Conservation (phyloP, 768 basidiomycete species). For the Amanita subjunquillea region DNA sequence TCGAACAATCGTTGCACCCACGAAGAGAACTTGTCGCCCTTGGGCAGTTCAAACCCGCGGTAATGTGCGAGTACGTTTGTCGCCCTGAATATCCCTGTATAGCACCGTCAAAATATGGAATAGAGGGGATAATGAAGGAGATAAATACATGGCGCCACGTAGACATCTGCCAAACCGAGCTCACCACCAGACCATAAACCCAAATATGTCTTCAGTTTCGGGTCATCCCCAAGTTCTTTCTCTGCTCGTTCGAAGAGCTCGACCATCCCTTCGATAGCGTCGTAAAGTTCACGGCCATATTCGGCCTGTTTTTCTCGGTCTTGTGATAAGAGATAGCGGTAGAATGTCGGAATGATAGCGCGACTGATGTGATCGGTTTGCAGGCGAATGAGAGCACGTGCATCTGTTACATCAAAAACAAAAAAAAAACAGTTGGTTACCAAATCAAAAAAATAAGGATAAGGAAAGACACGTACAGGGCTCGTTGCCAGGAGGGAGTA, state of each 20-base stretch:
- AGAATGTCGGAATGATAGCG: constrained; percentile 58
- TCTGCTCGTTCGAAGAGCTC: constrained; percentile 48
- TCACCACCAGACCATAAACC: constrained; percentile 56
- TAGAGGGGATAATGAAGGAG: background rate
- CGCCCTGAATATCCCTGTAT: constrained; percentile 57
- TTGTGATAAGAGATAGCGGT: constrained; percentile 66
- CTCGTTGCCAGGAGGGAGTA: constrained; percentile 46
- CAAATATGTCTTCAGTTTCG: constrained; percentile 21
- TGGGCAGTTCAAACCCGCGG: constrained; percentile 50
- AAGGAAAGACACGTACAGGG: constrained; percentile 39
- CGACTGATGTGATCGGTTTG: constrained; percentile 63
- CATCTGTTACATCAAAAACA: constrained; percentile 30
- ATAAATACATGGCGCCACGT: constrained; percentile 35
- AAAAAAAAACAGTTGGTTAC: too few relatives aligned
- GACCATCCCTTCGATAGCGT: constrained; percentile 39
- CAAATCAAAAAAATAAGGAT: background rate
- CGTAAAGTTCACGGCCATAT: constrained; percentile 45
- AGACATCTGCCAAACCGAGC: constrained; percentile 54
- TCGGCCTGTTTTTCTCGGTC: constrained; percentile 39
- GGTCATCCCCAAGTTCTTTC: constrained; percentile 15
- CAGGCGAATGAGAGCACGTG: constrained; percentile 57
- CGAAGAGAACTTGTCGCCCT: constrained; percentile 32
- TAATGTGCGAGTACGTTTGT: constrained; percentile 58
- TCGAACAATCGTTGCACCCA: constrained; percentile 45
- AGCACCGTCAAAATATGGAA: constrained; percentile 18